A percentile compares a stretch with the other conserved stretches of the same genome.
Evolutionary conservation across 1,139 yeast species (phyloP).

Genomic region (Maudiozyma humilis): DNA sequence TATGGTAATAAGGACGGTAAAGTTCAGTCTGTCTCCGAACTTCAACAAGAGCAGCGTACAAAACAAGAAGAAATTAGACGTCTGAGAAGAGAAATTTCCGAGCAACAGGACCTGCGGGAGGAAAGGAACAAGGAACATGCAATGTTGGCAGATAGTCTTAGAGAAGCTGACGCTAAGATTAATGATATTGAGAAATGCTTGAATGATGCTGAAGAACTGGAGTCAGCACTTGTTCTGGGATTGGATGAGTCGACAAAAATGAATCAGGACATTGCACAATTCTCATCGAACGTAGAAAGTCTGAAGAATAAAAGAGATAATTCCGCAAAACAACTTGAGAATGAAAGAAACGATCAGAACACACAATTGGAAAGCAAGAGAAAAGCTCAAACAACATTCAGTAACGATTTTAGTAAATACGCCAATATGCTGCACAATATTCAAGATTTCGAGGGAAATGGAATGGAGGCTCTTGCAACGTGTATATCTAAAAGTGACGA

Average conservation of each 20-base stretch:
- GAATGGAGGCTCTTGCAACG: conserved; percentile 8
- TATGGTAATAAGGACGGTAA: conserved; percentile 16
- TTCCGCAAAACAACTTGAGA: background rate
- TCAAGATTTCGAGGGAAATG: conserved; percentile 2
- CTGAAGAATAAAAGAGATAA: background rate
- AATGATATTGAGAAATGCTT: conserved; percentile 48
- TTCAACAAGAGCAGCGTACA: conserved; percentile 43
- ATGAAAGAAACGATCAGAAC: background rate
- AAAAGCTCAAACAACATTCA: conserved; percentile 8
- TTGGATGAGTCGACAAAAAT: conserved; percentile 36
- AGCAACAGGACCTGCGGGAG: conserved; percentile 44
- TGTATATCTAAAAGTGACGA: conserved; percentile 14
- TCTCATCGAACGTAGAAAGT: background rate
- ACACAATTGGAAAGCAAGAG: background rate
- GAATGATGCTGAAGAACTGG: conserved; percentile 36
- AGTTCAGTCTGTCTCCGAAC: conserved; percentile 37
- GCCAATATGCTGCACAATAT: conserved; percentile 2
- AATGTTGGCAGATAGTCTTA: conserved; percentile 44
- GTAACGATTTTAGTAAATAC: conserved; percentile 1
- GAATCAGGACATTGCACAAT: background rate
- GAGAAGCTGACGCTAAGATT: conserved; percentile 49
- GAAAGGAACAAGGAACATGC: conserved; percentile 40
- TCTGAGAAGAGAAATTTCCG: conserved; percentile 39
- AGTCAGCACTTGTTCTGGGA: conserved; percentile 30
- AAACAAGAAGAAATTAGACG: conserved; percentile 39